These are phyloP conservation scores for Dicorynia guianensis DNA, from an alignment of 306 rosid genomes.

Conservation along the genomic window DNA sequence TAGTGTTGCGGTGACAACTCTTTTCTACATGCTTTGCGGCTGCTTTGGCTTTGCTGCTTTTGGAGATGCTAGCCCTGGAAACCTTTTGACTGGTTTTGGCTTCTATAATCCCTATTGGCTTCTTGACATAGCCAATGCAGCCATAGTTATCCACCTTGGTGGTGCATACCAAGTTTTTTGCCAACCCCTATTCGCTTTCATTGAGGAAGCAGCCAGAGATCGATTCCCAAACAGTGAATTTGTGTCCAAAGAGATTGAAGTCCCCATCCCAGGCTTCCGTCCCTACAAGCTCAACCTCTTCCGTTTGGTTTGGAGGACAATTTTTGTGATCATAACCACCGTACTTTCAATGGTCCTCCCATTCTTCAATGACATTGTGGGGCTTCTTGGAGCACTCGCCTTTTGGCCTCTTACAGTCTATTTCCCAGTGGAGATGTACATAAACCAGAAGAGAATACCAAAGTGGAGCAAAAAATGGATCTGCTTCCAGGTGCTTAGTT, in stretches of 20 bases:
- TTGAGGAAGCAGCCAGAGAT: slow-evolving; percentile 25
- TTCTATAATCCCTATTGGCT: slow-evolving; percentile 56
- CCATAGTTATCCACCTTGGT: slow-evolving; percentile 51
- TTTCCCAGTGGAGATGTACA: slow-evolving; percentile 56
- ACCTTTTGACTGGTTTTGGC: slow-evolving; percentile 55
- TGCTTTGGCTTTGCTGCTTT: slow-evolving; percentile 55
- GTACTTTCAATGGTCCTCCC: slow-evolving; percentile 51
- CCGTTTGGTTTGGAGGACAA: slow-evolving; percentile 53
- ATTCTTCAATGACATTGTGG: slow-evolving; percentile 56
- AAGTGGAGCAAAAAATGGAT: slow-evolving; percentile 50
- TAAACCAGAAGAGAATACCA: slow-evolving; percentile 41
- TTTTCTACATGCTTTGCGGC: slow-evolving; percentile 53
- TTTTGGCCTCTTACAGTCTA: slow-evolving; percentile 64
- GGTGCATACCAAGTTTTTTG: slow-evolving; percentile 58
- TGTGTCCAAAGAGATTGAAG: slow-evolving; percentile 21
- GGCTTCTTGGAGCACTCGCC: slow-evolving; percentile 51
- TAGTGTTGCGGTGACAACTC: slow-evolving; percentile 40
- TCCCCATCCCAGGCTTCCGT: slow-evolving; percentile 27
- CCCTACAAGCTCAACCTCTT: slow-evolving; percentile 46
- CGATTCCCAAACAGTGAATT: slow-evolving; percentile 42
- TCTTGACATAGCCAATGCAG: slow-evolving; percentile 53
- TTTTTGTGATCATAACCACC: slow-evolving; percentile 43
- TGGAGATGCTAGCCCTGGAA: slow-evolving; percentile 52
- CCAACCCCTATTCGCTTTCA: slow-evolving; percentile 49
- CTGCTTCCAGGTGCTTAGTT: slow-evolving; percentile 45